Percentiles rank a stretch among this genome's conserved stretches.
phyloP scores from a whole-genome alignment of 768 basidiomycete genomes.

The Austroboletus eburneus region DNA sequence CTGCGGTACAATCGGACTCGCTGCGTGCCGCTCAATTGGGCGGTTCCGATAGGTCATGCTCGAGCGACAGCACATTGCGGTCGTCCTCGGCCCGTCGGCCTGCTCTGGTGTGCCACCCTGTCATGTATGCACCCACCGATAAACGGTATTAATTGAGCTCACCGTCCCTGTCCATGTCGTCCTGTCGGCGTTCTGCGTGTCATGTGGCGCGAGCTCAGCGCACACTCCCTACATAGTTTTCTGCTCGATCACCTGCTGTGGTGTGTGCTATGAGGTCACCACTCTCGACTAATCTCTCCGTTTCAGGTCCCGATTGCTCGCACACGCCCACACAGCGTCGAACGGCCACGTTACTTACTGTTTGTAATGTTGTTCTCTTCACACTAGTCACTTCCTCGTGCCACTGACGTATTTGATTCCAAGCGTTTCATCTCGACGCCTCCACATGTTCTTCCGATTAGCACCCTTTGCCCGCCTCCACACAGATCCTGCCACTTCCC shows the following conservation, averaged over 20 bases:
- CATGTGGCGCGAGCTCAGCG: slow-evolving; percentile 1
- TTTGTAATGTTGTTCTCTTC: too few species aligned
- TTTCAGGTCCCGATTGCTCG: slow-evolving; percentile 11
- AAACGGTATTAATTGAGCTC: slow-evolving; percentile 13
- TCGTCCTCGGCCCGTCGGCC: slow-evolving; percentile 10
- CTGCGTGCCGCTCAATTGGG: not conserved
- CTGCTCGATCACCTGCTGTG: not conserved
- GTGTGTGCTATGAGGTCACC: slow-evolving; percentile 4
- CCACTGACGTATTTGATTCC: slow-evolving; percentile 18
- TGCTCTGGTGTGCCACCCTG: not conserved
- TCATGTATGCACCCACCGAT: slow-evolving; percentile 1
- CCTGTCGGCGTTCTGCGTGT: slow-evolving; percentile 8
- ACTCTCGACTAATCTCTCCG: slow-evolving; percentile 1
- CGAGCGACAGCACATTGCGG: not conserved
- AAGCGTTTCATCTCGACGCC: slow-evolving; percentile 24
- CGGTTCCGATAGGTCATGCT: slow-evolving; percentile 7
- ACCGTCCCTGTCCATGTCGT: slow-evolving; percentile 12
- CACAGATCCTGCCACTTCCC: slow-evolving; percentile 4
- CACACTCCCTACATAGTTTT: not conserved
- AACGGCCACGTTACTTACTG: slow-evolving; percentile 11
- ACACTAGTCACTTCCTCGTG: slow-evolving; percentile 3
- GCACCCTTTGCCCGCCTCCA: slow-evolving; percentile 17
- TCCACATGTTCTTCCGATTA: slow-evolving; percentile 18
- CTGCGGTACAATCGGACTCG: slow-evolving; percentile 8
- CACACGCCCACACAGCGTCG: slow-evolving; percentile 3